phyloP scores from a whole-genome alignment of 2,329 filamentous ascomycete genomes.

The Colletotrichum musae region DNA sequence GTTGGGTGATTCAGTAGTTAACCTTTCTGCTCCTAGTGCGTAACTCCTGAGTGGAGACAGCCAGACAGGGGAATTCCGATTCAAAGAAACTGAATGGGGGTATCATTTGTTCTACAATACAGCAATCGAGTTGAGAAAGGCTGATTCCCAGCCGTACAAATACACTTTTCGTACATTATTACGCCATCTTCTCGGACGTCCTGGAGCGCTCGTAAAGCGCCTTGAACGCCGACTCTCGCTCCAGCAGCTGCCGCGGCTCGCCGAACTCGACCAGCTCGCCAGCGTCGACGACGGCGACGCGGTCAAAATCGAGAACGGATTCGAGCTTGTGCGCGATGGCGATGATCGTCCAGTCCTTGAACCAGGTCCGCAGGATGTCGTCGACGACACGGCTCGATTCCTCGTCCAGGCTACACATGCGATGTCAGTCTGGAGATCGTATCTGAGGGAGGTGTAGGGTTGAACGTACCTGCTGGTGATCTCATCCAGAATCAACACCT shows the following conservation, averaged over 20 bases:
- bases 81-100: not conserved
- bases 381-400: slow-evolving; percentile 39
- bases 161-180: not conserved
- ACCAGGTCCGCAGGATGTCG: slow-evolving; percentile 41
- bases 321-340: slow-evolving; percentile 49
- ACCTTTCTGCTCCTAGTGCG: not conserved
- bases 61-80: too few relatives aligned
- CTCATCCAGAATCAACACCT: slow-evolving; percentile 59
- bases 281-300: slow-evolving; percentile 64
- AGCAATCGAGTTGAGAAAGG: slow-evolving; percentile 1
- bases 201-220: slow-evolving; percentile 18
- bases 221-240: slow-evolving; percentile 18
- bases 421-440: not conserved
- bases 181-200: not conserved
- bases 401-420: slow-evolving; percentile 40
- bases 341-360: slow-evolving; percentile 61
- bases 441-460: too few relatives aligned
- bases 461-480: slow-evolving; percentile 53
- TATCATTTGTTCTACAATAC: slow-evolving; percentile 1
- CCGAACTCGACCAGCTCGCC: slow-evolving; percentile 61
- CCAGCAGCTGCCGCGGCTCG: slow-evolving; percentile 14
- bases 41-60: too few relatives aligned
- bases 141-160: not conserved
- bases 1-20: not conserved
- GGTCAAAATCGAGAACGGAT: slow-evolving; percentile 63